phyloP scores from a whole-genome alignment of 2,329 filamentous ascomycete species.

The Gnomoniopsis smithogilvyi region DNA sequence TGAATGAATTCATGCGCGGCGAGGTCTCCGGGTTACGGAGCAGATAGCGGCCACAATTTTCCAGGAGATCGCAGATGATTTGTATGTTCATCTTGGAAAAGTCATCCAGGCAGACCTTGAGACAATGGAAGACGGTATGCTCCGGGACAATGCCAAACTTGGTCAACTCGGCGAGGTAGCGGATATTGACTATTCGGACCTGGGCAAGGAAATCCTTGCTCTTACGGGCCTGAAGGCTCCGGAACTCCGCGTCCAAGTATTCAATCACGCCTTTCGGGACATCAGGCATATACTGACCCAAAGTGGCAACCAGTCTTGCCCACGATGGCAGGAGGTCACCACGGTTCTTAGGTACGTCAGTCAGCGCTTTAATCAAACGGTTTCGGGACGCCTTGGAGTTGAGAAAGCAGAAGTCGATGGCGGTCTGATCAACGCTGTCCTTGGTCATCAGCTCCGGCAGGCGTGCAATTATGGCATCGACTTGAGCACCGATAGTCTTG shows the following conservation, averaged over 20 bases:
- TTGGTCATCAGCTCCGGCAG: constrained; percentile 92
- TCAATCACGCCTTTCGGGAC: constrained; percentile 88
- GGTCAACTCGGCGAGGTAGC: constrained; percentile 95
- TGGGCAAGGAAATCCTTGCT: constrained; percentile 97
- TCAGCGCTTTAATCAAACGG: constrained; percentile 84
- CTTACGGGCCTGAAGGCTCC: constrained; percentile 92
- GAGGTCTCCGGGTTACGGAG: constrained; percentile 90
- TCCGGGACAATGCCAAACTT: constrained; percentile 98
- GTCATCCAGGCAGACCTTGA: constrained; percentile 95
- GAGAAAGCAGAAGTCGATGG: constrained; percentile 95
- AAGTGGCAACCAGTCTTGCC: constrained; percentile 86
- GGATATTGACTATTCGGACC: constrained; percentile 88
- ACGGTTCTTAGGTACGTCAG: constrained; percentile 91
- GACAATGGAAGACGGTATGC: constrained; percentile 97
- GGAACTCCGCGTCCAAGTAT: constrained; percentile 93
- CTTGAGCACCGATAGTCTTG: constrained; percentile 95
- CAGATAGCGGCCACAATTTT: constrained; percentile 94
- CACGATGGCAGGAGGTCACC: constrained; percentile 88
- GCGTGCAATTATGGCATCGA: constrained; percentile 82
- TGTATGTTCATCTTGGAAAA: constrained; percentile 99
- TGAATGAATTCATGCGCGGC: constrained; percentile 87
- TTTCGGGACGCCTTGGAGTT: constrained; percentile 98
- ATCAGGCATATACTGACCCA: constrained; percentile 91
- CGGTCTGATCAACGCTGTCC: constrained; percentile 85
- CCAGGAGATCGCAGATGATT: constrained; percentile 91